phyloP scores from a whole-genome alignment of 495 filamentous ascomycete species.

The Peziza echinospora region DNA sequence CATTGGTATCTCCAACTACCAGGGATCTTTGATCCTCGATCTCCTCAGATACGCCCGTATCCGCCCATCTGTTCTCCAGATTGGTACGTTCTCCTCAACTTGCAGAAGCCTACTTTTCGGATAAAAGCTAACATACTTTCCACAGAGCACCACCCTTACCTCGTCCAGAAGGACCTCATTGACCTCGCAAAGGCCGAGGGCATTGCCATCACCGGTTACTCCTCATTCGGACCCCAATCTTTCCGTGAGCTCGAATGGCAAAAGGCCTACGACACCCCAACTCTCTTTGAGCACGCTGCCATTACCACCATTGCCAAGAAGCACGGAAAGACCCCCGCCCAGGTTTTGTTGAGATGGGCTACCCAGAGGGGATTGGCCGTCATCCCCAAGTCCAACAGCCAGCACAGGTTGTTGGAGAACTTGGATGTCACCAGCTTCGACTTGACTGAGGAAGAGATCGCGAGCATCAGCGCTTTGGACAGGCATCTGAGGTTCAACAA shows the following conservation, averaged over 20 bases:
- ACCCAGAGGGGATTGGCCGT: slow-evolving; percentile 85
- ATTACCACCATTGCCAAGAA: slow-evolving; percentile 47
- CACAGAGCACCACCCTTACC: slow-evolving; percentile 83
- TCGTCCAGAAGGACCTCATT: slow-evolving; percentile 57
- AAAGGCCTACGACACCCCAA: slow-evolving; percentile 40
- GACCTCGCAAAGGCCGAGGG: slow-evolving; percentile 47
- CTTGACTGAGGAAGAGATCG: slow-evolving; percentile 21
- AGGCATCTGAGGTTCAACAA: slow-evolving; percentile 27
- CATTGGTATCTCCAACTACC: slow-evolving; percentile 86
- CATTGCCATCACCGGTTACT: slow-evolving; percentile 73
- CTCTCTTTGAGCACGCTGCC: slow-evolving; percentile 45
- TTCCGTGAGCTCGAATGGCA: slow-evolving; percentile 66
- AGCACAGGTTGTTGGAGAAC: slow-evolving; percentile 35
- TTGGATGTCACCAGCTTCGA: slow-evolving; percentile 20
- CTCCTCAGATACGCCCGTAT: slow-evolving; percentile 65
- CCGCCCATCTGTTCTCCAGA: slow-evolving; percentile 63
- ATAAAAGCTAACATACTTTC: not conserved
- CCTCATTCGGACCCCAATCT: slow-evolving; percentile 65
- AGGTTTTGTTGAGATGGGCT: slow-evolving; percentile 77
- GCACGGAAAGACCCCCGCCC: slow-evolving; percentile 53
- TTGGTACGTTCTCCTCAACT: slow-evolving; percentile 23
- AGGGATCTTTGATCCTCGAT: slow-evolving; percentile 60
- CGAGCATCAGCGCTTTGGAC: slow-evolving; percentile 23
- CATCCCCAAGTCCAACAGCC: slow-evolving; percentile 69
- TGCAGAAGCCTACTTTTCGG: no score